A percentile compares a stretch with the other conserved stretches of the same genome.
Conservation (phyloP, 106 monocot species). For the Gastrodia elata region DNA sequence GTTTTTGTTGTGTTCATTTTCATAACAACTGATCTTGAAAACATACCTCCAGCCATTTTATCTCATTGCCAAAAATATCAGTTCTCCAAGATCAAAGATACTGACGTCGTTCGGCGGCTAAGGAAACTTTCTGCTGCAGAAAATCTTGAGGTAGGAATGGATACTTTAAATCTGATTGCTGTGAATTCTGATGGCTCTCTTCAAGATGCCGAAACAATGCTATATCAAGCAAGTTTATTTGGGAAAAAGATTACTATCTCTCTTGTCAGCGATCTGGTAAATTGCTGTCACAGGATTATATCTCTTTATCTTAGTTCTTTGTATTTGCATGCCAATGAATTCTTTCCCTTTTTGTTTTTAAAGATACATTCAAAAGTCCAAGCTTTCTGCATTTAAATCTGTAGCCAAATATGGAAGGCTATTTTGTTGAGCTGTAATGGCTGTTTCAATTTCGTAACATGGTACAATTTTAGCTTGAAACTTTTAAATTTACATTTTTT, state of each 20-base stretch:
- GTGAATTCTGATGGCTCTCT: slow-evolving; percentile 66
- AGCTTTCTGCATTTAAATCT: background rate
- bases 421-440: background rate
- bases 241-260: slow-evolving; percentile 52
- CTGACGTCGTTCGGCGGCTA: slow-evolving; percentile 38
- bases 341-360: slow-evolving; percentile 4
- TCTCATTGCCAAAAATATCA: slow-evolving; percentile 59
- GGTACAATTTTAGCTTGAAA: background rate
- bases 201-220: slow-evolving; percentile 62
- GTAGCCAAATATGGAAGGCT: background rate
- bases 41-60: slow-evolving; percentile 38
- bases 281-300: background rate
- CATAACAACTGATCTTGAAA: slow-evolving; percentile 45
- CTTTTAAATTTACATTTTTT: background rate
- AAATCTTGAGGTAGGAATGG: slow-evolving; percentile 47
- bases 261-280: slow-evolving; percentile 64
- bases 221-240: slow-evolving; percentile 53
- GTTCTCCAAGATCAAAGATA: slow-evolving; percentile 67
- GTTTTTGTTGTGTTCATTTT: slow-evolving; percentile 53
- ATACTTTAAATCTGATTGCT: slow-evolving; percentile 58
- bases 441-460: background rate
- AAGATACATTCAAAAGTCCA: background rate
- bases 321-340: background rate
- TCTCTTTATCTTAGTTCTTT: background rate
- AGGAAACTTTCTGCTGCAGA: slow-evolving; percentile 43